Evolutionary conservation across 495 filamentous ascomycete species (phyloP).

Genomic region (Neurospora sp.): DNA sequence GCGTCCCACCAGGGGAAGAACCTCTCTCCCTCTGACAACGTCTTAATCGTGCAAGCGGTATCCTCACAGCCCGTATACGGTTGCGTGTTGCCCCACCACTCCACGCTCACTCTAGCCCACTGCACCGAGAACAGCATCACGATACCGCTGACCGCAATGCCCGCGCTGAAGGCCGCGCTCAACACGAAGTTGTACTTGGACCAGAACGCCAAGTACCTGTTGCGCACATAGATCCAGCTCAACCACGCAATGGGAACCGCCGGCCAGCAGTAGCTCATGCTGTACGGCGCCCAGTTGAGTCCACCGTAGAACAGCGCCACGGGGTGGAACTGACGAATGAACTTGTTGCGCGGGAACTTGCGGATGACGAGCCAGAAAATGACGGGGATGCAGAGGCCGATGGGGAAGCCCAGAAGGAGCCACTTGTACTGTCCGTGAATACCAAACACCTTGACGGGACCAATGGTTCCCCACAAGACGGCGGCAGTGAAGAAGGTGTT

Average conservation of each 20-base stretch:
- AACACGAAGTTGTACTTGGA: conserved; percentile 37
- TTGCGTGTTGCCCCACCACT: conserved; percentile 33
- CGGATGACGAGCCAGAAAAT: conserved; percentile 22
- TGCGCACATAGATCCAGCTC: conserved; percentile 29
- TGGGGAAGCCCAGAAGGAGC: conserved; percentile 29
- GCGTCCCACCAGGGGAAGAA: background rate
- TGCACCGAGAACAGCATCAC: conserved; percentile 33
- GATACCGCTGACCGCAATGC: conserved; percentile 29
- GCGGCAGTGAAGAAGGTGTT: conserved; percentile 37
- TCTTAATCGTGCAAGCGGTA: conserved; percentile 12
- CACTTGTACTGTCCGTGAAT: conserved; percentile 25
- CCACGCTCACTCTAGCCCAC: conserved; percentile 21
- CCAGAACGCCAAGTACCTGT: conserved; percentile 28
- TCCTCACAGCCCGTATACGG: conserved; percentile 23
- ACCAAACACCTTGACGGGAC: conserved; percentile 34
- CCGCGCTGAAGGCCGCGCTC: conserved; percentile 27
- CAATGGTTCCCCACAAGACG: conserved; percentile 36
- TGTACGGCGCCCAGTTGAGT: conserved; percentile 28
- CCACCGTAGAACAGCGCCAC: conserved; percentile 29
- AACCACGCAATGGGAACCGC: conserved; percentile 28
- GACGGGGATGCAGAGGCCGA: conserved; percentile 24
- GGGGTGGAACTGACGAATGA: conserved; percentile 29
- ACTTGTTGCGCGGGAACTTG: conserved; percentile 19
- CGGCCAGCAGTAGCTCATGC: conserved; percentile 28
- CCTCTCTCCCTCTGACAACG: conserved; percentile 18